Conservation (phyloP, 106 monocot species). For the Apostasia ramifera region DNA sequence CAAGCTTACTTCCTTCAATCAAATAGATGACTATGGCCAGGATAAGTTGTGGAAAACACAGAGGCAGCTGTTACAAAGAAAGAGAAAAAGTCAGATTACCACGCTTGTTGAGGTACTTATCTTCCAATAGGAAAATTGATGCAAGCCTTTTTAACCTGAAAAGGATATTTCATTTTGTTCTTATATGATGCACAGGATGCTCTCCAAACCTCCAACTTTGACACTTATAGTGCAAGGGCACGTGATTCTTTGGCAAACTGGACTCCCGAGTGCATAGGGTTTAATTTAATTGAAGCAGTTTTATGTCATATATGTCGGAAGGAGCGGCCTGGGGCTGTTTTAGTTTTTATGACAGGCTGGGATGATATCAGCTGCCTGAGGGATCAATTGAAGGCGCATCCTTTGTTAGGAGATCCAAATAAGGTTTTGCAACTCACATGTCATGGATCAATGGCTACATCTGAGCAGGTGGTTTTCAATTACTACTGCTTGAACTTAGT, state of each 20-base stretch:
- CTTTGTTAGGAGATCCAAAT: slow-evolving; percentile 95
- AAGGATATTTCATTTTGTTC: not conserved
- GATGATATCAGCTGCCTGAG: slow-evolving; percentile 97
- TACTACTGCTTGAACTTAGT: not conserved
- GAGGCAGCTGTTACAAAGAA: slow-evolving; percentile 75
- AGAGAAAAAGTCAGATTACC: slow-evolving; percentile 90
- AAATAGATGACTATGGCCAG: slow-evolving; percentile 99
- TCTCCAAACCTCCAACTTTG: slow-evolving; percentile 77
- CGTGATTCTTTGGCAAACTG: slow-evolving; percentile 91
- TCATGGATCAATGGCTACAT: slow-evolving; percentile 99
- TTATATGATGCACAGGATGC: slow-evolving; percentile 52
- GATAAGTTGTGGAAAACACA: slow-evolving; percentile 99
- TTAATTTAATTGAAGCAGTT: slow-evolving; percentile 97
- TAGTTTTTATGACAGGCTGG: slow-evolving; percentile 99
- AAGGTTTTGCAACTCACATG: slow-evolving; percentile 84
- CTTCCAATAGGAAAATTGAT: not conserved
- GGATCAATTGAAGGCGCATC: slow-evolving; percentile 95
- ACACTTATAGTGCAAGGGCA: slow-evolving; percentile 61
- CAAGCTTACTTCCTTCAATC: slow-evolving; percentile 84
- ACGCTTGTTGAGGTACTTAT: slow-evolving; percentile 82
- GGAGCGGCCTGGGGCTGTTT: slow-evolving; percentile 80
- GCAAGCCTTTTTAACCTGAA: not conserved
- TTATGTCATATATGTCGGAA: slow-evolving; percentile 96
- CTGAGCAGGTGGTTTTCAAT: slow-evolving; percentile 71
- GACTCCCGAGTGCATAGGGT: slow-evolving; percentile 97